These are phyloP conservation scores for Bonnemaisonia californica DNA, from an alignment of 31 red algal species.

Conservation along the genomic window DNA sequence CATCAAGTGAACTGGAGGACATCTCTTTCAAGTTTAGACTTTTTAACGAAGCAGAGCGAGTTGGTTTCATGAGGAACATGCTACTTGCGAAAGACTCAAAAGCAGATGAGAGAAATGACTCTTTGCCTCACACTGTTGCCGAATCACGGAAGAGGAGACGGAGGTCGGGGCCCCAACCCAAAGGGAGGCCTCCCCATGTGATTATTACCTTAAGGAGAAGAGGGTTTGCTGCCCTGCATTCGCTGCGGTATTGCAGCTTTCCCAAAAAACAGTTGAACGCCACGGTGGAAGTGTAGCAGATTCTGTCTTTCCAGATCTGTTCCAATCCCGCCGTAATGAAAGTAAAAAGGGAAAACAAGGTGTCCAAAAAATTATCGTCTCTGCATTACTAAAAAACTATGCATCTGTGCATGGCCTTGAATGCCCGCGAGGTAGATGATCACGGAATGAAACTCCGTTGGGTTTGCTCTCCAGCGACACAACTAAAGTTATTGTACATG, in stretches of 20 bases:
- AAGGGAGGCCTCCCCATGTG: not conserved
- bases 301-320: not conserved
- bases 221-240: not conserved
- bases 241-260: not conserved
- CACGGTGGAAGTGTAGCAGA: not conserved
- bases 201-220: not conserved
- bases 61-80: not conserved
- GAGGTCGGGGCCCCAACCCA: not conserved
- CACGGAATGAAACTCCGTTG: not conserved
- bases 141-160: not conserved
- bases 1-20: too few relatives aligned
- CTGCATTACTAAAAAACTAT: not conserved
- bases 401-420: not conserved
- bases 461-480: not conserved
- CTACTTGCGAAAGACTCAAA: not conserved
- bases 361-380: constrained; percentile 1
- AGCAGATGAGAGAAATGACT: not conserved
- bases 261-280: not conserved
- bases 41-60: not conserved
- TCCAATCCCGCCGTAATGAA: not conserved
- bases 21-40: not conserved
- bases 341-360: not conserved
- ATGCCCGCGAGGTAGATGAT: too few relatives aligned
- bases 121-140: not conserved
- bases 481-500: not conserved